Percentiles rank a stretch among this genome's conserved stretches.
These are phyloP conservation scores for Didymella sp. DNA, from an alignment of 2,329 filamentous ascomycete species.

Conservation along the genomic window DNA sequence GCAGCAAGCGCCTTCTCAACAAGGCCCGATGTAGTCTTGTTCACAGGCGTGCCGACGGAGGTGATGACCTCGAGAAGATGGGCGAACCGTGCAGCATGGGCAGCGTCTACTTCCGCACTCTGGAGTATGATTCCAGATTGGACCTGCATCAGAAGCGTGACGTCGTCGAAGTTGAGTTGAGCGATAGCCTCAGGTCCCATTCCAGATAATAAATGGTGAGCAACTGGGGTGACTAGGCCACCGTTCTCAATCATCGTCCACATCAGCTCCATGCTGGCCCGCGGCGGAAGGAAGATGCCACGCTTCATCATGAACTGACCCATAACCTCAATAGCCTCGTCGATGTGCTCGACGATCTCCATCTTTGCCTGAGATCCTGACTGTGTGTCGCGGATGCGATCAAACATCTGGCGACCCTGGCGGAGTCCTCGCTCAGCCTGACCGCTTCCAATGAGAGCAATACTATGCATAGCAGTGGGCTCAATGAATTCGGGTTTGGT, in stretches of 20 bases:
- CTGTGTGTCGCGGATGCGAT: constrained; percentile 73
- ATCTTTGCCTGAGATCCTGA: constrained; percentile 56
- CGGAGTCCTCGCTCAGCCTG: constrained; percentile 81
- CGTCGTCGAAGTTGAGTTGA: constrained; percentile 60
- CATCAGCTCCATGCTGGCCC: constrained; percentile 65
- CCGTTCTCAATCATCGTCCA: constrained; percentile 72
- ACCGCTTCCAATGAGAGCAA: constrained; percentile 85
- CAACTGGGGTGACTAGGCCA: constrained; percentile 65
- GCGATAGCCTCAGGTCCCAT: constrained; percentile 66
- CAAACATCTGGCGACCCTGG: constrained; percentile 85
- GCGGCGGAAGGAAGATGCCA: constrained; percentile 59
- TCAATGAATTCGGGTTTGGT: constrained; percentile 76
- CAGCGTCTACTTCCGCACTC: constrained; percentile 59
- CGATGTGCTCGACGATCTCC: constrained; percentile 78
- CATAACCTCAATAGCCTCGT: constrained; percentile 80
- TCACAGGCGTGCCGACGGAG: constrained; percentile 60
- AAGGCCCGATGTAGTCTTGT: constrained; percentile 62
- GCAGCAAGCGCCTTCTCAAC: constrained; percentile 66
- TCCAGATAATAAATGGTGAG: constrained; percentile 66
- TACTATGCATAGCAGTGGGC: constrained; percentile 86
- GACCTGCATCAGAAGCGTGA: constrained; percentile 67
- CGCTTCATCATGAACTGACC: constrained; percentile 63
- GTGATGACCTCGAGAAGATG: constrained; percentile 67
- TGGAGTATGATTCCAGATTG: constrained; percentile 61
- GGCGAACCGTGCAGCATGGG: constrained; percentile 65